Base-by-base conservation (phyloP, 2,329 filamentous ascomycete species). In the Xylaria sp. region DNA sequence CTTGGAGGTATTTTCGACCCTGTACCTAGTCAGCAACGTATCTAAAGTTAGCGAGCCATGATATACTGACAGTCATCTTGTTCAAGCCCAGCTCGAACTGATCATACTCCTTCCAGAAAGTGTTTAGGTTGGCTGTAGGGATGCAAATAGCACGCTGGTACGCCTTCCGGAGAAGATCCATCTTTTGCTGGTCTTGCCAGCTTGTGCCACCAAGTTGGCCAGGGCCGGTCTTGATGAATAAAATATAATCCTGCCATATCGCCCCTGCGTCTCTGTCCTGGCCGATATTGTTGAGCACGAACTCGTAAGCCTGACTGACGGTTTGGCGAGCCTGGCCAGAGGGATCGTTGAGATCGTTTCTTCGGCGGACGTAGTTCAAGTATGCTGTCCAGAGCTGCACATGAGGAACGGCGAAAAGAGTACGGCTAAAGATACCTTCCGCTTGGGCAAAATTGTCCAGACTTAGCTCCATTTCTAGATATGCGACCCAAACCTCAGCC, bases 161-260 rank as follows among this genome's bases (percentile, higher is more conserved):
- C 0, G 93, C 92, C 78, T 97, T 97, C 68, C 96, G 91, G 60
- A 99, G 82, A 73, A 92, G 85, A 75, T 99, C 96, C 92, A 97
- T 97, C 85, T 99, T 99, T 78, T 98, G 96, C 81, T 95, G 92
- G 77, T 98, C 96, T 80, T 98, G 94, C 97, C 96, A 99, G 67
- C 89, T 90, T 67, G 86, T 90, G 51, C 95, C 96, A 30, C 94
- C 95, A 67, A 96, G 88, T 66, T 89, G 89, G 5, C 96, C 96
- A 0, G 96, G 96, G 0, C 92, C 93, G 47, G 89, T 92, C 78
- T 94, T 94, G 79, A 98, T 89, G 78, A 99, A 98, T 73, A 96
- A 90, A 69, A 99, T 91, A 76, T 98, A 98, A 73, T 99, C 96
- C 68, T 92, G 89, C 96, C 96, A 99, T 65, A 99, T 90, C 71